Conservation (phyloP, 352 stramenopile species). For the Globisporangium abappressorium region DNA sequence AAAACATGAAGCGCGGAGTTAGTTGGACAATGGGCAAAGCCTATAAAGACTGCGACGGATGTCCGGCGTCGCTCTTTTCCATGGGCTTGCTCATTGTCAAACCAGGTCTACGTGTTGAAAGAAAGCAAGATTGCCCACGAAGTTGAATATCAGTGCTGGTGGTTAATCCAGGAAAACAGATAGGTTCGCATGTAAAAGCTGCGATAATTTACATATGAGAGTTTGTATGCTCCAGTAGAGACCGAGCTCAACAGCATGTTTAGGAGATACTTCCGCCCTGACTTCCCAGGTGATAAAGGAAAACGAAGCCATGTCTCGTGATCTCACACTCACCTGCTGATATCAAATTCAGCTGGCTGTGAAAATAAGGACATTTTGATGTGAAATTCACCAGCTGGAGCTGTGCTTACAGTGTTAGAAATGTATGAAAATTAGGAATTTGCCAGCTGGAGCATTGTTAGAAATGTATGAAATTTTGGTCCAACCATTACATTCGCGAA, state of each 20-base stretch:
- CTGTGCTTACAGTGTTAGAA: not conserved
- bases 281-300: not conserved
- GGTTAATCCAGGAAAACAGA: not conserved
- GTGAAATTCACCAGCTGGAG: constrained; percentile 1
- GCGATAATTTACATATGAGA: constrained; percentile 1
- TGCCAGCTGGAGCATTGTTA: not conserved
- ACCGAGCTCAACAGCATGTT: not conserved
- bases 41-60: not conserved
- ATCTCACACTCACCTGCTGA: constrained; percentile 3
- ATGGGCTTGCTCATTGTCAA: not conserved
- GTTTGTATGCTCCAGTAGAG: constrained; percentile 9
- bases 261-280: constrained; percentile 2
- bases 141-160: not conserved
- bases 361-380: constrained; percentile 1
- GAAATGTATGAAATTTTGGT: constrained; percentile 2
- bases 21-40: not conserved
- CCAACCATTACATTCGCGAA: not conserved
- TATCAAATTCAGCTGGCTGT: constrained; percentile 6
- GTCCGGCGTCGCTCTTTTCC: not conserved
- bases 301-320: not conserved
- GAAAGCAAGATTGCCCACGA: constrained; percentile 14
- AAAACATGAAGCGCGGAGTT: not conserved
- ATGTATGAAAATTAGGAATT: not conserved
- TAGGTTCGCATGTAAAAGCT: constrained; percentile 7
- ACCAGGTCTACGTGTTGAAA: not conserved